These are phyloP conservation scores for Elymus sibiricus DNA, from an alignment of 176 grass and related monocot species.

Conservation along the genomic window DNA sequence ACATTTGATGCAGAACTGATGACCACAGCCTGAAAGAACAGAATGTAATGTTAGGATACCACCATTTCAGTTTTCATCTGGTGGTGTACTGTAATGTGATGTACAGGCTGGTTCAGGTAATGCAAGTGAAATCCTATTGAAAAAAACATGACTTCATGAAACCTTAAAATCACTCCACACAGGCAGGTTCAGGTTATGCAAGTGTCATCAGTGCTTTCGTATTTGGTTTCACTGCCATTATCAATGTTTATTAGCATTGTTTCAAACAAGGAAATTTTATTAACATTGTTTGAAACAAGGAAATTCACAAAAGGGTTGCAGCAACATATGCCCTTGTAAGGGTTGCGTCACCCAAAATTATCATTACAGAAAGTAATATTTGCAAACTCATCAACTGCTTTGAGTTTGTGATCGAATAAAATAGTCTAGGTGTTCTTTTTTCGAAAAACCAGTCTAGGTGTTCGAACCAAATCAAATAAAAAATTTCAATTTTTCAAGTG, in stretches of 20 bases:
- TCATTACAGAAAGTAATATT: not conserved
- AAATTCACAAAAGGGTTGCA: conserved; percentile 6
- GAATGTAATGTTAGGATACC: conserved; percentile 17
- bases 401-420: not conserved
- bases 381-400: not conserved
- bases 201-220: not conserved
- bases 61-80: not conserved
- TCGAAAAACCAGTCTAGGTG: not conserved
- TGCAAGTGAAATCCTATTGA: not conserved
- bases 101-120: not conserved
- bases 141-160: not conserved
- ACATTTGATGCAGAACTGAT: conserved; percentile 92
- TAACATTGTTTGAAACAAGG: not conserved
- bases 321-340: not conserved
- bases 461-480: not conserved
- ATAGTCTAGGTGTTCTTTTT: not conserved
- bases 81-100: not conserved
- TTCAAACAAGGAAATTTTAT: not conserved
- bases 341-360: not conserved
- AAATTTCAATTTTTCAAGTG: conserved; percentile 7
- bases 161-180: not conserved
- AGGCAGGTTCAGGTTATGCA: conserved; percentile 4
- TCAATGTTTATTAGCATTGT: not conserved
- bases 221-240: not conserved
- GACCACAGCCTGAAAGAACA: conserved; percentile 72